Evolutionary conservation across 208 protist genomes (phyloP).

Genomic region (Kentomonas sorsogonicus): DNA sequence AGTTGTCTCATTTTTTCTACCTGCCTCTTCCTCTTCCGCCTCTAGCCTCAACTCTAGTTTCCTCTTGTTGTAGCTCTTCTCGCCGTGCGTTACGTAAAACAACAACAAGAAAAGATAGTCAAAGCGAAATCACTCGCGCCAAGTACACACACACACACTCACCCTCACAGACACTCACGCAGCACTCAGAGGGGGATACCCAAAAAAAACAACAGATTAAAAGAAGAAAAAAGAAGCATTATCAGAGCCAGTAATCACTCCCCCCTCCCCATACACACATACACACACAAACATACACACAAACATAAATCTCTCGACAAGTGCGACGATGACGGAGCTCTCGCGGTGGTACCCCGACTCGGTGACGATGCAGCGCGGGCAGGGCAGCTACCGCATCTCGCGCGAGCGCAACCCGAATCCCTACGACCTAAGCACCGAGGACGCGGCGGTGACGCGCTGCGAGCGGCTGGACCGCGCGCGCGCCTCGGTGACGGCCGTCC

Average conservation of each 20-base stretch:
- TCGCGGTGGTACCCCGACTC: slow-evolving; percentile 84
- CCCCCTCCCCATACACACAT: background rate
- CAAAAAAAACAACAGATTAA: background rate
- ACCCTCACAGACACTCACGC: background rate
- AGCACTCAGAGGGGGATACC: background rate
- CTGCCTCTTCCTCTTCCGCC: background rate
- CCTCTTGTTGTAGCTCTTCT: background rate
- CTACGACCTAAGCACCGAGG: slow-evolving; percentile 73
- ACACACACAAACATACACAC: background rate
- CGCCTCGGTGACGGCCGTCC: slow-evolving; percentile 31
- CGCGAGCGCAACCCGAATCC: slow-evolving; percentile 62
- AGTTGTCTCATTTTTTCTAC: background rate
- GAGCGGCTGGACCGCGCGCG: slow-evolving; percentile 22
- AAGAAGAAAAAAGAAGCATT: background rate
- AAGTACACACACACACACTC: background rate
- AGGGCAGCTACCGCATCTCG: slow-evolving; percentile 61
- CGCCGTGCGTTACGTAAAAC: background rate
- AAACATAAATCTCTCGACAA: background rate
- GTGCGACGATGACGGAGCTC: slow-evolving; percentile 11
- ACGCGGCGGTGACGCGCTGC: slow-evolving; percentile 46
- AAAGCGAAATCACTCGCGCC: background rate
- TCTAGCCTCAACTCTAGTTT: background rate
- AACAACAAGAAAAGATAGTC: background rate
- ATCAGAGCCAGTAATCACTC: background rate
- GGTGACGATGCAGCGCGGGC: slow-evolving; percentile 50